Percentiles rank a stretch among this genome's conserved stretches.
Conservation (phyloP, 768 basidiomycete species). For the Russula virescens region DNA sequence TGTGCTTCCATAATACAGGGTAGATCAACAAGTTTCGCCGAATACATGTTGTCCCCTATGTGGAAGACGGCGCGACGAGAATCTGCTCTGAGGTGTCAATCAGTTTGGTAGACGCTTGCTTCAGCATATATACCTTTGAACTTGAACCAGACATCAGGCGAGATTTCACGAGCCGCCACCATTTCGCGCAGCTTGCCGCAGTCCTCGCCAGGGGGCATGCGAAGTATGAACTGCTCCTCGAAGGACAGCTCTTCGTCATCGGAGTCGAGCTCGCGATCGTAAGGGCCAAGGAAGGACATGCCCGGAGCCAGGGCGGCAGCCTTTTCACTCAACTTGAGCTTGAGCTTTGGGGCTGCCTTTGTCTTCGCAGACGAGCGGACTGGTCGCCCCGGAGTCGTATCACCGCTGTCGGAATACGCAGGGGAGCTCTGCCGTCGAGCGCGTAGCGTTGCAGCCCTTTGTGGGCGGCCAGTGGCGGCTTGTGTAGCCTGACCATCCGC, state of each 20-base stretch:
- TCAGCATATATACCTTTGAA: slow-evolving; percentile 69
- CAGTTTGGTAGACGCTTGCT: not conserved
- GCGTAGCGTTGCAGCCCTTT: slow-evolving; percentile 21
- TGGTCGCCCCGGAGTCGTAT: slow-evolving; percentile 32
- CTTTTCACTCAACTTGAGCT: slow-evolving; percentile 83
- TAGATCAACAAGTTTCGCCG: slow-evolving; percentile 92
- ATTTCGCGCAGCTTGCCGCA: slow-evolving; percentile 75
- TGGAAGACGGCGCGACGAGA: slow-evolving; percentile 88
- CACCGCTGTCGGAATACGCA: slow-evolving; percentile 18
- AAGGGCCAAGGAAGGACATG: slow-evolving; percentile 84
- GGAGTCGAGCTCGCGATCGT: slow-evolving; percentile 91
- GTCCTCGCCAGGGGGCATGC: slow-evolving; percentile 83
- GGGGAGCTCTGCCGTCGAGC: slow-evolving; percentile 28
- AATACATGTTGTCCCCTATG: slow-evolving; percentile 71
- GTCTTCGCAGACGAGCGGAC: slow-evolving; percentile 48
- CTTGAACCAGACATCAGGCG: slow-evolving; percentile 90
- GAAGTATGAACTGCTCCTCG: slow-evolving; percentile 93
- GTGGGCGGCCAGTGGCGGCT: slow-evolving; percentile 23
- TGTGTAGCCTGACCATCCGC: slow-evolving; percentile 16
- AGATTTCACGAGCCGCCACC: slow-evolving; percentile 69
- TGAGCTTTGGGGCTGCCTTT: slow-evolving; percentile 62
- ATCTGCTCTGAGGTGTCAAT: slow-evolving; percentile 43
- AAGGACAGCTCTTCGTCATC: slow-evolving; percentile 93
- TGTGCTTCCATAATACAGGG: slow-evolving; percentile 93
- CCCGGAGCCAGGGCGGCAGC: slow-evolving; percentile 76